A percentile compares a stretch with the other conserved stretches of the same genome.
Conservation (phyloP, 2,329 filamentous ascomycete genomes). For the Ceratocystiopsis brevicomis region DNA sequence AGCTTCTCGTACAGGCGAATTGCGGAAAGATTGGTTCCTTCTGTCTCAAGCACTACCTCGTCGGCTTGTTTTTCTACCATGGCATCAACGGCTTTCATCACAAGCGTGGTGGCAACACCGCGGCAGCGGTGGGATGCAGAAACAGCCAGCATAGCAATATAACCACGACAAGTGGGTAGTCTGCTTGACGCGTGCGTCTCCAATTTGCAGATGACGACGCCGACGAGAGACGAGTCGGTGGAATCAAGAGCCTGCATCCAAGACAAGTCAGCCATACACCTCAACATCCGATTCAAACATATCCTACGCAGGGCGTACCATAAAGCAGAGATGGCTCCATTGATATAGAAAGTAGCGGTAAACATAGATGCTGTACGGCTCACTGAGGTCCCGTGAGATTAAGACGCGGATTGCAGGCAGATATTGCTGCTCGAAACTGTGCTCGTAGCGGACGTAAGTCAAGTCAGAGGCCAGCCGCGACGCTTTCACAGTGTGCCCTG, state of each 20-base stretch:
- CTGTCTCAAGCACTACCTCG: slow-evolving; percentile 89
- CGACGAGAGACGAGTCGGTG: slow-evolving; percentile 47
- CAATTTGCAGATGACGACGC: slow-evolving; percentile 87
- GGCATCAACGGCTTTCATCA: slow-evolving; percentile 76
- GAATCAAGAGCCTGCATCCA: slow-evolving; percentile 36
- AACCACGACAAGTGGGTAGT: slow-evolving; percentile 55
- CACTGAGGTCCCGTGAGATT: slow-evolving; percentile 90
- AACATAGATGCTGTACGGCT: slow-evolving; percentile 98
- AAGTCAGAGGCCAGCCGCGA: slow-evolving; percentile 19
- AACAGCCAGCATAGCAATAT: slow-evolving; percentile 98
- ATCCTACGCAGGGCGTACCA: slow-evolving; percentile 35
- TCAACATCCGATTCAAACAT: neutral
- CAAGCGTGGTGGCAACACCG: slow-evolving; percentile 74
- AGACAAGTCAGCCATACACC: too few relatives aligned
- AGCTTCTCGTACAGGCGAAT: slow-evolving; percentile 85
- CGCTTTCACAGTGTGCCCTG: too few relatives aligned
- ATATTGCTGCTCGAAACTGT: slow-evolving; percentile 41
- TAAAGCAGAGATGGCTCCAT: slow-evolving; percentile 94
- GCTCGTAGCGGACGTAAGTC: slow-evolving; percentile 42
- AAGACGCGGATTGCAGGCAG: slow-evolving; percentile 76
- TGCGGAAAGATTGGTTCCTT: slow-evolving; percentile 77
- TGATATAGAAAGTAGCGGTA: slow-evolving; percentile 96
- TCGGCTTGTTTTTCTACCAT: slow-evolving; percentile 76
- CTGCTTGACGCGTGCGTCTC: slow-evolving; percentile 78
- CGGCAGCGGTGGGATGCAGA: slow-evolving; percentile 59